Evolutionary conservation across 2,329 filamentous ascomycete species (phyloP), one percentile per base, ranked within the genome.

Genomic region (Hymenoscyphus albidus): DNA sequence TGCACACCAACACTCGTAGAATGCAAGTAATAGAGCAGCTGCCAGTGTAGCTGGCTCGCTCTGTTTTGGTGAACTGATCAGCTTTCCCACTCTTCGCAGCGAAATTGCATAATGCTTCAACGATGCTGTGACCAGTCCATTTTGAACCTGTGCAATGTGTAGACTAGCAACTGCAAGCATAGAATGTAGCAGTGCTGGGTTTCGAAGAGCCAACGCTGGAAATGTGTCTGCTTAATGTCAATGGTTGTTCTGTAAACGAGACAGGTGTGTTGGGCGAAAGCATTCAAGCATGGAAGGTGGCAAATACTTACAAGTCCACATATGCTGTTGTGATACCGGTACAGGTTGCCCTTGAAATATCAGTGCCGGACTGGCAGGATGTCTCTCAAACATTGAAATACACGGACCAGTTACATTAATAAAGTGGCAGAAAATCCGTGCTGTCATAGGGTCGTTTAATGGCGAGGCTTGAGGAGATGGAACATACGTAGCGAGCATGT

Each of bases 1-100:
- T 27, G 93, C 94, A 42, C 90, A 90, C 88, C 94, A 95, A 18
- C 97, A 91, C 76, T 98, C 95, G 73, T 96, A 98, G 75, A 93
- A 98, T 0, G 88, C 92, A 7, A 99, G 82, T 7, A 98, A 80
- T 42, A 97, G 80, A 0, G 92, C 93, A 1, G 93, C 93, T 7
- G 93, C 94, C n/a, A 98, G 80, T 0, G 93, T 97, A 1, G 91
- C 87, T 9, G 92, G 85, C 63, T 92, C 87, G 9, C 88, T 87
- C 62, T 93, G 86, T 71, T 88, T 87, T 57, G 81, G 82, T 0
- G 87, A 81, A 32, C 90, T 84, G 35, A 98, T 89, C 58, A 90
- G 90, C 70, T 86, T 88, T 6, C 91, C 89, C 16, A 97, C 84
- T 64, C 91, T 82, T 67, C 93, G 88, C 58, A 97, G 80, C 10